Conservation (phyloP, 306 rosid species). For the Macrotyloma uniflorum region DNA sequence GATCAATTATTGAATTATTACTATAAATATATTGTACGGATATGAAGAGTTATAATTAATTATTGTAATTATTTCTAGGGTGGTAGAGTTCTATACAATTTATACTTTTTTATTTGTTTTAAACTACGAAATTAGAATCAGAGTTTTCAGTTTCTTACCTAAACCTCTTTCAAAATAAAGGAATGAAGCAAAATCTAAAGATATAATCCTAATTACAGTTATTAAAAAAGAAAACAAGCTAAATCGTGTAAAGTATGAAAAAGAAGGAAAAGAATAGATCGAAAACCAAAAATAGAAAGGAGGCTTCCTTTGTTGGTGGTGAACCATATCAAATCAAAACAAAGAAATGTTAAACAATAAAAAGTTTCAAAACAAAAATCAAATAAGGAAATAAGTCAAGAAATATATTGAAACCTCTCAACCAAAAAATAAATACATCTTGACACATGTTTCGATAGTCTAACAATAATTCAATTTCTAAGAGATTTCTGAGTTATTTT, state of each 20-base stretch:
- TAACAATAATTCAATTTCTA: neutral
- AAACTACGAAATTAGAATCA: too few species aligned
- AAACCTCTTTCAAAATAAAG: too few species aligned
- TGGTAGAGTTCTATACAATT: too few species aligned
- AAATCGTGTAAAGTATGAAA: neutral
- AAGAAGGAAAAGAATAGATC: neutral
- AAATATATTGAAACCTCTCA: slow-evolving; percentile 3
- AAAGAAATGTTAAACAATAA: neutral
- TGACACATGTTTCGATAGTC: neutral
- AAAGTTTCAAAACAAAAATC: neutral
- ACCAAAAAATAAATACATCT: neutral
- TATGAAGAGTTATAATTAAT: too few species aligned
- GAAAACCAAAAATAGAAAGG: neutral
- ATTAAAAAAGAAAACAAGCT: neutral
- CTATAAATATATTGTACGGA: too few species aligned
- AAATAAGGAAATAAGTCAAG: neutral
- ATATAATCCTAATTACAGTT: neutral
- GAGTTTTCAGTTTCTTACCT: too few species aligned
- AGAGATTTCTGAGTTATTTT: neutral
- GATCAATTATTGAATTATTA: too few species aligned
- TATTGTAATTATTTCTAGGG: too few species aligned
- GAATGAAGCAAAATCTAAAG: neutral
- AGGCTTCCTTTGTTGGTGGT: neutral
- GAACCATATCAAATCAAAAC: neutral
- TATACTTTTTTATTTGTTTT: too few species aligned